Conservation (phyloP, 106 monocot species). For the Apostasia ramifera region DNA sequence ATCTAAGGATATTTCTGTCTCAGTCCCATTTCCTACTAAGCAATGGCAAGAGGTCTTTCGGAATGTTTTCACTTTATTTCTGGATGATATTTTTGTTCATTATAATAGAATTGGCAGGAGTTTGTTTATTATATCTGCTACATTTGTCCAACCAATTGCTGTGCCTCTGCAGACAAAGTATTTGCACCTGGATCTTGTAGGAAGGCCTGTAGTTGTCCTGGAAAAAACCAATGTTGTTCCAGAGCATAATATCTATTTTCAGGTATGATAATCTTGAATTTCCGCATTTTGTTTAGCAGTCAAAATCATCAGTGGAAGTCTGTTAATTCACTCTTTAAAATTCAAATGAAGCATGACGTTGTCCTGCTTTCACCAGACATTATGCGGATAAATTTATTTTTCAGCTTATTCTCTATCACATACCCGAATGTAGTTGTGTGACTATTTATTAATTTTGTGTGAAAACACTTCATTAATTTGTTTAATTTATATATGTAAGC, state of each 20-base stretch:
- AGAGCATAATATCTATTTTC: slow-evolving; percentile 83
- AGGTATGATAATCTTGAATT: slow-evolving; percentile 24
- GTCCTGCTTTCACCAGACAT: no score
- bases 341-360: no score
- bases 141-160: slow-evolving; percentile 10
- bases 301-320: no score
- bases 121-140: not conserved
- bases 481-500: no score
- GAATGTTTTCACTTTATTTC: not conserved
- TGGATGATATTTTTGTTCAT: not conserved
- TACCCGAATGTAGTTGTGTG: no score
- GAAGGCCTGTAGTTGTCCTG: slow-evolving; percentile 77
- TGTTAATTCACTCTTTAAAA: no score
- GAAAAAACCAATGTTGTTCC: slow-evolving; percentile 85
- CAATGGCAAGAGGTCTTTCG: slow-evolving; percentile 56
- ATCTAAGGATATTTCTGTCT: slow-evolving; percentile 62
- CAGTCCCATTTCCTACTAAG: slow-evolving; percentile 61
- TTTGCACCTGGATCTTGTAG: slow-evolving; percentile 85
- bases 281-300: no score
- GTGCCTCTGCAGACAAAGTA: slow-evolving; percentile 52
- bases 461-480: no score
- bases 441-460: no score
- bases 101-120: not conserved
- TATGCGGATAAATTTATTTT: no score
- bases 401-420: no score